phyloP scores from a whole-genome alignment of 345 rosid genomes.

The Eucalyptus curtisii region DNA sequence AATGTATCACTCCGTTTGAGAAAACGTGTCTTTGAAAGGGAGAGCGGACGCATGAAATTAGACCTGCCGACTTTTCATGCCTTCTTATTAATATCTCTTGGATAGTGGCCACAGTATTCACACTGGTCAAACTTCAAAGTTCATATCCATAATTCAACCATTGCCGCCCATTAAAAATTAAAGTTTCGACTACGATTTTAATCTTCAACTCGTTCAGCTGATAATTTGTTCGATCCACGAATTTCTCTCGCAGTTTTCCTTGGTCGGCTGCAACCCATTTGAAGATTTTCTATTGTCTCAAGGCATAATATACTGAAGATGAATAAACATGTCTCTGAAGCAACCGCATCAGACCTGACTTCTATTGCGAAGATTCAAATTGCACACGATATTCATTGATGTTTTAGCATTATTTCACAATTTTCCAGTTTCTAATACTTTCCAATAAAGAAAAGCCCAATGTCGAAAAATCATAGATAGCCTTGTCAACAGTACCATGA shows the following conservation, averaged over 20 bases:
- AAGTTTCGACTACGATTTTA: not conserved
- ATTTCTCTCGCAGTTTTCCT: not conserved
- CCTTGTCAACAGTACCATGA: not conserved
- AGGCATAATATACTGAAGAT: not conserved
- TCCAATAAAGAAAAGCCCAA: not conserved
- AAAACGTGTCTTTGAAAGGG: not conserved
- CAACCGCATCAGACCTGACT: not conserved
- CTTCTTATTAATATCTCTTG: not conserved
- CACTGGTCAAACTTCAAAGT: not conserved
- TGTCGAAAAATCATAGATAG: not conserved
- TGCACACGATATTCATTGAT: not conserved
- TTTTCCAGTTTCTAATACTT: not conserved
- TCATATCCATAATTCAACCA: not conserved
- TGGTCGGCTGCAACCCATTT: not conserved
- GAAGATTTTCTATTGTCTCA: not conserved
- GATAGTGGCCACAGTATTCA: not conserved
- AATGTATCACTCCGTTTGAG: not conserved
- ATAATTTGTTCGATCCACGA: not conserved
- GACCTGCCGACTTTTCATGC: not conserved
- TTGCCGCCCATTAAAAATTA: not conserved
- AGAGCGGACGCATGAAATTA: not conserved
- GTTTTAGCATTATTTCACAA: not conserved
- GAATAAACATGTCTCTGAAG: not conserved
- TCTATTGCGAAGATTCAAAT: not conserved
- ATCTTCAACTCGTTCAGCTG: not conserved